Conservation (phyloP, 2,329 filamentous ascomycete genomes). For the Pyrenophora tritici-repentis region DNA sequence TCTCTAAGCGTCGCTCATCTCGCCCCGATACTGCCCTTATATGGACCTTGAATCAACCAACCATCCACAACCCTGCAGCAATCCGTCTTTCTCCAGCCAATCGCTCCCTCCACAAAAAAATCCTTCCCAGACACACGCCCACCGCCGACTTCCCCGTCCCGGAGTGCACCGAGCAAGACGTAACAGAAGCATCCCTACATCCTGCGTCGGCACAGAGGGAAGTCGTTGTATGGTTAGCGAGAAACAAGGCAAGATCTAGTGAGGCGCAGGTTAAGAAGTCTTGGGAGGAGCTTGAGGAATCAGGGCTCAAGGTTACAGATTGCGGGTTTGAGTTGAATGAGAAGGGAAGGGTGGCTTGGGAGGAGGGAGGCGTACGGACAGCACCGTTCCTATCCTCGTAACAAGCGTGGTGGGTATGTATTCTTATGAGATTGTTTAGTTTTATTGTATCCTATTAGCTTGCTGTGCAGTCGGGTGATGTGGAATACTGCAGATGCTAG, state of each 20-base stretch:
- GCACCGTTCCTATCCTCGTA: too few relatives aligned
- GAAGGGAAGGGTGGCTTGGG: constrained; percentile 52
- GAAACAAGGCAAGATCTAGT: constrained; percentile 50
- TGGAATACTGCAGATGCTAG: too few relatives aligned
- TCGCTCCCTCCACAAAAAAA: constrained; percentile 6
- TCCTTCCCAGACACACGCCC: constrained; percentile 12
- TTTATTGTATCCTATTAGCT: too few relatives aligned
- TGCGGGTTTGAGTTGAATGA: constrained; percentile 52
- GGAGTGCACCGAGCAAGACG: constrained; percentile 16
- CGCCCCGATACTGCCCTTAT: not conserved
- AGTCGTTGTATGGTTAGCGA: constrained; percentile 18
- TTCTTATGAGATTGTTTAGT: too few relatives aligned
- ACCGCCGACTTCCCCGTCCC: constrained; percentile 16
- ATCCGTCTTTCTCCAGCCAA: too few relatives aligned
- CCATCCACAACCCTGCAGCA: too few relatives aligned
- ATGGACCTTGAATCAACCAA: too few relatives aligned
- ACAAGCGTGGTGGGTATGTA: too few relatives aligned
- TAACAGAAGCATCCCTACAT: constrained; percentile 21
- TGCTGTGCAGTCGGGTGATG: too few relatives aligned
- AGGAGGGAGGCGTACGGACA: constrained; percentile 9
- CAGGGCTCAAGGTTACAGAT: constrained; percentile 49
- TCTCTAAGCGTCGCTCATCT: too few relatives aligned
- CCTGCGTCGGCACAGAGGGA: constrained; percentile 14
- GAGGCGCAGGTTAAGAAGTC: constrained; percentile 50
- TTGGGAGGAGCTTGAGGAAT: constrained; percentile 36